A percentile compares a stretch with the other conserved stretches of the same genome.
Conservation (phyloP, 1,284 basidiomycete genomes). For the Xerocomus nothofagi region DNA sequence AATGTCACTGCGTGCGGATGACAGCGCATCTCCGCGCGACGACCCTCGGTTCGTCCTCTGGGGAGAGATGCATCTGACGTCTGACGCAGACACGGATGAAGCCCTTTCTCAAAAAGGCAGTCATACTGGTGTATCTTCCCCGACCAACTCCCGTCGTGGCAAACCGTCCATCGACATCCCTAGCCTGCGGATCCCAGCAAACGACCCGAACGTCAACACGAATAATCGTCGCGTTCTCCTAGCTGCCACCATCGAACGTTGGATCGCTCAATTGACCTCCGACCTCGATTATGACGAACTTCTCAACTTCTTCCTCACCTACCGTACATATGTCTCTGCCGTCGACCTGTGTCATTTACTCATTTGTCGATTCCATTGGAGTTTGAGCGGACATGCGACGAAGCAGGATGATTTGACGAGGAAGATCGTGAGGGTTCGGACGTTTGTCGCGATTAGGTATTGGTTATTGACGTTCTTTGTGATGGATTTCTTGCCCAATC, state of each 20-base stretch:
- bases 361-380: slow-evolving; percentile 86
- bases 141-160: slow-evolving; percentile 33
- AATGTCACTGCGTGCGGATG: slow-evolving; percentile 61
- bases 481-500: slow-evolving; percentile 82
- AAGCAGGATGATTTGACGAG: slow-evolving; percentile 63
- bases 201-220: slow-evolving; percentile 15
- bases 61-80: slow-evolving; percentile 56
- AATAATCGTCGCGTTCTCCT: slow-evolving; percentile 57
- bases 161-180: slow-evolving; percentile 37
- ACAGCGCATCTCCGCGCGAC: slow-evolving; percentile 68
- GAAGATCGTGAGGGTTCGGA: slow-evolving; percentile 79
- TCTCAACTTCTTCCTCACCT: slow-evolving; percentile 85
- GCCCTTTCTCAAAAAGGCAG: slow-evolving; percentile 50
- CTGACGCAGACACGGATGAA: slow-evolving; percentile 44
- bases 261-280: slow-evolving; percentile 86
- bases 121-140: slow-evolving; percentile 46
- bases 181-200: slow-evolving; percentile 25
- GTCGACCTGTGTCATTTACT: slow-evolving; percentile 77
- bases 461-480: slow-evolving; percentile 87
- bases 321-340: slow-evolving; percentile 76
- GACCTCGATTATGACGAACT: slow-evolving; percentile 82
- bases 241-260: slow-evolving; percentile 86
- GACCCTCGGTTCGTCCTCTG: slow-evolving; percentile 88
- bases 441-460: slow-evolving; percentile 83
- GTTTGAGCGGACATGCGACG: slow-evolving; percentile 56